Conservation (phyloP, 202 grass and related monocot genomes). For the Carex arenaria region DNA sequence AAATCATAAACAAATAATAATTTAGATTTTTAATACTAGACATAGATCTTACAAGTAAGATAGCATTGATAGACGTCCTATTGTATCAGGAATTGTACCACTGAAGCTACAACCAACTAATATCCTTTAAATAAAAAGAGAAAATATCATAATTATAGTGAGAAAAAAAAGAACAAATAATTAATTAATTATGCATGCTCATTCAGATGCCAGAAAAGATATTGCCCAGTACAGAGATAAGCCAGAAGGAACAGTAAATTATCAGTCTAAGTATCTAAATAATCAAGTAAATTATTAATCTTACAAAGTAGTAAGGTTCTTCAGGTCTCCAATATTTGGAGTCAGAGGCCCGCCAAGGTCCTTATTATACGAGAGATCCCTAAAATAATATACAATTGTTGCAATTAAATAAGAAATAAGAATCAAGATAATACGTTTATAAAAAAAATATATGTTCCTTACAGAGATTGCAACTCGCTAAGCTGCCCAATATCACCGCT, state of each 20-base stretch:
- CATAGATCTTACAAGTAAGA: slow-evolving; percentile 58
- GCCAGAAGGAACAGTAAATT: not conserved
- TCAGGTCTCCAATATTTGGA: slow-evolving; percentile 62
- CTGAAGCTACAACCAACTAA: slow-evolving; percentile 75
- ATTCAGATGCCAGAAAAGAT: not conserved
- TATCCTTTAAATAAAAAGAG: slow-evolving; percentile 46
- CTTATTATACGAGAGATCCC: slow-evolving; percentile 79
- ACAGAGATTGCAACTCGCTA: slow-evolving; percentile 60
- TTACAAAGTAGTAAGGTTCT: slow-evolving; percentile 80
- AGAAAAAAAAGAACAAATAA: not conserved
- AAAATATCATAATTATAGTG: slow-evolving; percentile 7
- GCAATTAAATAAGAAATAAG: slow-evolving; percentile 4
- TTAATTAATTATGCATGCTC: not conserved
- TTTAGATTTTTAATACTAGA: not conserved
- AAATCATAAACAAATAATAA: slow-evolving; percentile 2
- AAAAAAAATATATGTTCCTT: slow-evolving; percentile 30
- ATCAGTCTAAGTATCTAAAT: not conserved
- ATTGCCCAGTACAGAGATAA: not conserved
- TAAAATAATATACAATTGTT: slow-evolving; percentile 22
- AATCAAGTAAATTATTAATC: slow-evolving; percentile 5
- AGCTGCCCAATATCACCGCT: slow-evolving; percentile 73
- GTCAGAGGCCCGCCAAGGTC: slow-evolving; percentile 50
- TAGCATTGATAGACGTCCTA: slow-evolving; percentile 57
- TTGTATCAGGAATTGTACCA: slow-evolving; percentile 60
- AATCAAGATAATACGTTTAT: not conserved